These are phyloP conservation scores for Mycena indigotica DNA, from an alignment of 768 basidiomycete species.

Conservation along the genomic window DNA sequence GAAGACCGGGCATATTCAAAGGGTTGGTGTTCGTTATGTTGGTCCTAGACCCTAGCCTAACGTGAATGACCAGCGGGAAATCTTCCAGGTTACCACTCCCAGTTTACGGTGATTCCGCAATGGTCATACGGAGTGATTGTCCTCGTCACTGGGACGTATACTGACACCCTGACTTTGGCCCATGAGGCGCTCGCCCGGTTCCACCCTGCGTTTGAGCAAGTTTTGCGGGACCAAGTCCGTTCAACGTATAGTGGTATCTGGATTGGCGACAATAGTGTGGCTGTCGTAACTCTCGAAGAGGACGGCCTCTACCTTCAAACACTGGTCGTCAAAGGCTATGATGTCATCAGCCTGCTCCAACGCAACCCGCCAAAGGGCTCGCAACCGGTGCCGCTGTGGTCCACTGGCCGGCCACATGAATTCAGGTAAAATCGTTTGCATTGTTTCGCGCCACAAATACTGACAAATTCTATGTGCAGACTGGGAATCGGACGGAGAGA, in stretches of 20 bases:
- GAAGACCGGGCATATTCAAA: constrained; percentile 37
- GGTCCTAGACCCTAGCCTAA: not conserved
- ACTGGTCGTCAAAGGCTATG: constrained; percentile 35
- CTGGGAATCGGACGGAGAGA: constrained; percentile 33
- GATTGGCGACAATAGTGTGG: constrained; percentile 30
- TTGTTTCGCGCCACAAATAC: not conserved
- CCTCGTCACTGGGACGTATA: constrained; percentile 40
- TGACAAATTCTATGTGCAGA: constrained; percentile 20
- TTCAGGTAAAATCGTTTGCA: constrained; percentile 35
- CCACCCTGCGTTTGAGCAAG: constrained; percentile 37
- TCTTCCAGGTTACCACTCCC: constrained; percentile 41
- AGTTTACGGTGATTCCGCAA: constrained; percentile 42
- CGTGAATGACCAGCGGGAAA: constrained; percentile 34
- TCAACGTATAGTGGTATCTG: constrained; percentile 38
- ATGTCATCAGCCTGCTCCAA: constrained; percentile 39
- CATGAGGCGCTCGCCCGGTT: constrained; percentile 34
- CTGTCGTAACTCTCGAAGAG: constrained; percentile 34
- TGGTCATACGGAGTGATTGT: constrained; percentile 45
- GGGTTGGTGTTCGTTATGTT: constrained; percentile 25
- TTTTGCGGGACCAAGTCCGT: constrained; percentile 31
- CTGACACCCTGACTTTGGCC: constrained; percentile 34
- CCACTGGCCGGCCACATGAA: constrained; percentile 38
- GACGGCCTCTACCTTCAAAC: constrained; percentile 32
- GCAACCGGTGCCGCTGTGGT: constrained; percentile 37
- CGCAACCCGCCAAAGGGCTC: constrained; percentile 8